Evolutionary conservation across 345 rosid genomes (phyloP), one percentile per base, ranked within the genome.

Genomic region (Citrus cavaleriei): DNA sequence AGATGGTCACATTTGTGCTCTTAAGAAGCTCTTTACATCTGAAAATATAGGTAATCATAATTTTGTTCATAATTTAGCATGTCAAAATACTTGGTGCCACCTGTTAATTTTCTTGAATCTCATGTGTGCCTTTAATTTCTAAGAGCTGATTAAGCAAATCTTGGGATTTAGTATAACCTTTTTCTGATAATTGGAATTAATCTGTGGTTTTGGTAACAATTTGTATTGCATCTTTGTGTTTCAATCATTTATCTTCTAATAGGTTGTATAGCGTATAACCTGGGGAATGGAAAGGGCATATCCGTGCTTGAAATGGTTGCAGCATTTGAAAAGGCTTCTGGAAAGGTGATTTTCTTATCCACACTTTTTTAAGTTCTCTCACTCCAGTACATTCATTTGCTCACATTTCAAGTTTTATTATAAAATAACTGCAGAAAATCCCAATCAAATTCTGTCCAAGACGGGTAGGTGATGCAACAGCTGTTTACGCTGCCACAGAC

Each of bases 251-350:
- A n/a, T 54, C n/a, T 79, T 72, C 59, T 77, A 60, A 19, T 80
- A 95, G 99, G 97, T 66, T 96, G 98, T 81, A 78, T 83, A 76
- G 93, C 97, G 55, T 96, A 91, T 78, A 96, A 96, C 83, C 86
- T 94, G 86, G 99, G 98, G 37, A 96, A 97, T 35, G 97, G 98
- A 72, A 76, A 66, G 10, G 99, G 97, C 75, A 89, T 95, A 32
- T 94, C 98, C 14, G 97, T 94, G 68, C 91, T 96, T 25, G 94
- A 94, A 91, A 94, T 96, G 97, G 98, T 96, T 73, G 85, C 91
- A 38, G 97, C 97, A 69, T 96, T 94, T 75, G 98, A 94, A 83
- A 96, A 93, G 80, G 98, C 91, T 78, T 94, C 88, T 74, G 94
- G 94, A 83, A 91, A 93, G 94, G 99, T 93, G 66, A 84, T n/a